phyloP scores from a whole-genome alignment of 495 filamentous ascomycete genomes.

The Trichoderma orchidacearum region DNA sequence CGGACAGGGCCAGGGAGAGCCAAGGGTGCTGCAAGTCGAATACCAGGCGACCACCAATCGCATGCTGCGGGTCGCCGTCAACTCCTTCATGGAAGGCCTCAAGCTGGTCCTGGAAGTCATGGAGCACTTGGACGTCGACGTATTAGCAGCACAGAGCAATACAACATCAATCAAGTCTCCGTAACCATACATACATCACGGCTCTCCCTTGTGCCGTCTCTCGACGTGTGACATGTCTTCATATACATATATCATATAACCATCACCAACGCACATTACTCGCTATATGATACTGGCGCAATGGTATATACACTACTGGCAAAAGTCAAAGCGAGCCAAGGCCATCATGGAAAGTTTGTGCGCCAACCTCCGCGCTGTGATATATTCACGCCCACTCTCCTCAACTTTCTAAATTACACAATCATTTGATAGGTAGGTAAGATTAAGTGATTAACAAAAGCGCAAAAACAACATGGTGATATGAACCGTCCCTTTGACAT shows the following conservation, averaged over 20 bases:
- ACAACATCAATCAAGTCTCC: background rate
- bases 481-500: background rate
- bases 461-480: background rate
- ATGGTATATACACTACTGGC: background rate
- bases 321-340: background rate
- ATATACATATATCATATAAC: no score
- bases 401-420: background rate
- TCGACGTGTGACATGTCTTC: no score
- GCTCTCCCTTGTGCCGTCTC: background rate
- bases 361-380: background rate
- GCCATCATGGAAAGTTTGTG: background rate
- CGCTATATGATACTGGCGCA: background rate
- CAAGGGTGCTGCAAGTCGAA: slow-evolving; percentile 52
- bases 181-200: background rate
- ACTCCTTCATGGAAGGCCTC: slow-evolving; percentile 93
- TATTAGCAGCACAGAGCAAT: slow-evolving; percentile 27
- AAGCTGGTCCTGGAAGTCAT: slow-evolving; percentile 73
- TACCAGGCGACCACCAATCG: slow-evolving; percentile 88
- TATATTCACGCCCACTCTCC: background rate
- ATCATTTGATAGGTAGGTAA: no score
- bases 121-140: slow-evolving; percentile 80
- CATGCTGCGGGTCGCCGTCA: slow-evolving; percentile 93
- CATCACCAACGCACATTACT: background rate
- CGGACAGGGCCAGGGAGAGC: slow-evolving; percentile 22
- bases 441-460: no score